Evolutionary conservation across 1,284 basidiomycete genomes (phyloP), one percentile per base, ranked within the genome.

Genomic region (Heterobasidion irregulare): DNA sequence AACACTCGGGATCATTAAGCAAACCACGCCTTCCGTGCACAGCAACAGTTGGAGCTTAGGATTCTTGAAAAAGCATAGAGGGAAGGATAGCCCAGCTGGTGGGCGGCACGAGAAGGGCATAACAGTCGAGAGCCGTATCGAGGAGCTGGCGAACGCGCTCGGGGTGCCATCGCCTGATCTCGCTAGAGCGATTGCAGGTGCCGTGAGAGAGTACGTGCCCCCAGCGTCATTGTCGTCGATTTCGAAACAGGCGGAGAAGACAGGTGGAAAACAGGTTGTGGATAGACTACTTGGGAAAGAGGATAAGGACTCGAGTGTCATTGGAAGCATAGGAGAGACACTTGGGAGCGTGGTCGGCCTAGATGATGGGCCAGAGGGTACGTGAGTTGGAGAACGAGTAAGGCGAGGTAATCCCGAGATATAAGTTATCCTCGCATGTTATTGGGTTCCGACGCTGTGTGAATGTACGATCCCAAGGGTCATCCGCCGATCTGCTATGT

Each of bases 151-250:
- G 12, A 66, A 69, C 7, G 79, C 77, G 18, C 69, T 89, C 33
- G 86, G 83, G 1, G 77, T 88, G 64, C 75, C 79, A 2, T 74
- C 81, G 12, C 69, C 70, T 38, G 80, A 84, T 49, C 70, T 89
- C 2, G 83, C 84, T 1, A 72, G 71, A 26, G 84, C 83, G 0
- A 81, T 88, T 53, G 81, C 79, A 1, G 72, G 70, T 53, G 82
- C 77, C 0, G 79, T 83, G 38, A 71, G 72, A 54, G 72, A 80
- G 35, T 67, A 82, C 59, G 76, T 85, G 19, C 81, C 84, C 1
- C 77, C 78, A 15, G 80, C 78, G 6, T 80, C 76, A 41, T 63
- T 86, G 50, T 77, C 78, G 10, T 80, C 78, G 2, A 68, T 84
- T 6, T 72, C 73, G 6, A 58, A 45, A 6, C 56, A 57, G 6